A percentile compares a stretch with the other conserved stretches of the same genome.
Evolutionary conservation across 768 basidiomycete species (phyloP).

Genomic region (Termitomyces titanicus): DNA sequence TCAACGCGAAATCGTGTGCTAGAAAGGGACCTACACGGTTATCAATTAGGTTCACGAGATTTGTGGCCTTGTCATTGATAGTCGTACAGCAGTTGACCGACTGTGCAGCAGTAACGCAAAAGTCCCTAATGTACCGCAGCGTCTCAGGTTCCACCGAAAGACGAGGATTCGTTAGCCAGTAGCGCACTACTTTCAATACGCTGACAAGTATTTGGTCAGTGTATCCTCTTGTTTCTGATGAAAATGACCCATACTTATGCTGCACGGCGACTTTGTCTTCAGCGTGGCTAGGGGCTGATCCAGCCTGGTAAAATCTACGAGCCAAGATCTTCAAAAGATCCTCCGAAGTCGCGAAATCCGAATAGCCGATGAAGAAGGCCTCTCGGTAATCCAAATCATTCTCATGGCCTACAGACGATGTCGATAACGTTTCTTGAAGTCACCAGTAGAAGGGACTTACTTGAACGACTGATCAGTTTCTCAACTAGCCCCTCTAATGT

Average conservation of each 20-base stretch:
- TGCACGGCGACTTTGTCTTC: not conserved
- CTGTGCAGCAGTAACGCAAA: not conserved
- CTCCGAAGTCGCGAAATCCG: conserved; percentile 39
- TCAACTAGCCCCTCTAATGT: not conserved
- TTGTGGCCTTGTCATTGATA: not conserved
- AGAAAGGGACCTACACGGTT: not conserved
- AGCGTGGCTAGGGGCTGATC: not conserved
- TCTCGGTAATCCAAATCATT: conserved; percentile 35
- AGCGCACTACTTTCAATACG: not conserved
- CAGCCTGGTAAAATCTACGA: conserved; percentile 28
- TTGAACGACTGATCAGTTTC: not conserved
- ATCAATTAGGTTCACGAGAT: not conserved
- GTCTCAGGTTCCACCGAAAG: not conserved
- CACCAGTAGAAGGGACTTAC: not conserved
- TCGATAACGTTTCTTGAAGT: not conserved
- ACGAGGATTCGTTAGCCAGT: not conserved
- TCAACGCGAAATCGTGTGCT: not conserved
- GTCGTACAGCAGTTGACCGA: not conserved
- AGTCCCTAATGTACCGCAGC: not conserved
- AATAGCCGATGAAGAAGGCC: conserved; percentile 37
- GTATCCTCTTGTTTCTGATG: not conserved
- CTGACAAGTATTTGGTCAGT: not conserved
- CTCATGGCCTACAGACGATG: conserved; percentile 21
- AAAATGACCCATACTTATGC: not conserved
- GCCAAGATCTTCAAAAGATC: conserved; percentile 34